phyloP scores from a whole-genome alignment of 225 moss, liverwort and hornwort genomes.

The Pseudisothecium myosuroides region DNA sequence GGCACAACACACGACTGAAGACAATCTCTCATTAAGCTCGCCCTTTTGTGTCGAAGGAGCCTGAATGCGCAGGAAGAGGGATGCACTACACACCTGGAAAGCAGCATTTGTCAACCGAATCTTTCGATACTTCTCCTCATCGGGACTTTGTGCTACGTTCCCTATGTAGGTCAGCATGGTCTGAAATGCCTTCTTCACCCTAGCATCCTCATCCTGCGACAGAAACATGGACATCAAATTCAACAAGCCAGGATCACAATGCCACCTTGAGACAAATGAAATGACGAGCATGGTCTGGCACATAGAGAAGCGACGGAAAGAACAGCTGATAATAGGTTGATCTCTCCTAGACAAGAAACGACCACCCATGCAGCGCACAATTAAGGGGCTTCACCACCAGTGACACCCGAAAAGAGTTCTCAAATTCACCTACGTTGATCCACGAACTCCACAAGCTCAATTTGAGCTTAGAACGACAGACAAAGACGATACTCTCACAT shows the following conservation, averaged over 20 bases:
- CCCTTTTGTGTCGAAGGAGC: neutral
- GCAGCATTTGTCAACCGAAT: slow-evolving; percentile 86
- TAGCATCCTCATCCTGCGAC: slow-evolving; percentile 72
- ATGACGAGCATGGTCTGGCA: neutral
- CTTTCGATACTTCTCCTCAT: slow-evolving; percentile 91
- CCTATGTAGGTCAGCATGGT: slow-evolving; percentile 89
- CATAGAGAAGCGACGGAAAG: neutral
- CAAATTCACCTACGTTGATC: neutral
- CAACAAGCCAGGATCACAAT: neutral
- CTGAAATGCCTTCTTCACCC: slow-evolving; percentile 80
- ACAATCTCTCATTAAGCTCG: neutral
- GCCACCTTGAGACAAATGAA: neutral
- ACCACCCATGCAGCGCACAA: neutral
- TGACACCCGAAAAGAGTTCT: neutral
- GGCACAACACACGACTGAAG: neutral
- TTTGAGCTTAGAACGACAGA: neutral
- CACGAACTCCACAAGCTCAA: neutral
- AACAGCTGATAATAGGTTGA: neutral
- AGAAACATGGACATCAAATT: neutral
- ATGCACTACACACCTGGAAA: slow-evolving; percentile 53
- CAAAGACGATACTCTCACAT: neutral
- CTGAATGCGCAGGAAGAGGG: neutral
- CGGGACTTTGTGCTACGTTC: slow-evolving; percentile 67
- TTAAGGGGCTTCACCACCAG: neutral
- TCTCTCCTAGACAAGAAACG: neutral